Evolutionary conservation across 2,329 filamentous ascomycete species (phyloP).

Genomic region (Penicillium sp.): DNA sequence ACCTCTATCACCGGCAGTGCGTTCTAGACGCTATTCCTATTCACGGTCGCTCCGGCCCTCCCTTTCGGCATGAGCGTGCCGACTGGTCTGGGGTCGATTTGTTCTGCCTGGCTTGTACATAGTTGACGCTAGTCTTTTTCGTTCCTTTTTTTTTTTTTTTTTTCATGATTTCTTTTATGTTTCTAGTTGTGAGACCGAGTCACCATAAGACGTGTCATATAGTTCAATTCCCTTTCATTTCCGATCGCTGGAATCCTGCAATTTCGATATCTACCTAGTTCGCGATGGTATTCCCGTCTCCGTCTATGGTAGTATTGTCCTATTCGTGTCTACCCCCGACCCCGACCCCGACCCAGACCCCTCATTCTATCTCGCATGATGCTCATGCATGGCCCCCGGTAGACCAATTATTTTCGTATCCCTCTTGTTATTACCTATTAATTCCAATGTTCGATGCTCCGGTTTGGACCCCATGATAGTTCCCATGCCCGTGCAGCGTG

Average conservation of each 20-base stretch:
- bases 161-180: background rate
- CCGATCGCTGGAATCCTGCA: background rate
- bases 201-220: conserved; percentile 7
- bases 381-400: background rate
- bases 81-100: conserved; percentile 30
- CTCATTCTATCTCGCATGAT: background rate
- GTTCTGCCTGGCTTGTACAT: conserved; percentile 42
- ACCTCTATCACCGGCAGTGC: conserved; percentile 51
- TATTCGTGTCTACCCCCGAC: background rate
- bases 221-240: background rate
- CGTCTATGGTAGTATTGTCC: background rate
- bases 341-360: too few species aligned
- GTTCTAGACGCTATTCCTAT: conserved; percentile 32
- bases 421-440: too few species aligned
- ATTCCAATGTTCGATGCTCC: background rate
- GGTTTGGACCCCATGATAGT: background rate
- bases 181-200: conserved; percentile 1
- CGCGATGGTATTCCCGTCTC: background rate
- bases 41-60: conserved; percentile 12
- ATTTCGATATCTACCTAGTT: background rate
- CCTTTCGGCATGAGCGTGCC: conserved; percentile 20
- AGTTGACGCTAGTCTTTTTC: conserved; percentile 10
- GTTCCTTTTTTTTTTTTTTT: background rate
- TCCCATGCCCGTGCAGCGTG: background rate
- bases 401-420: background rate